phyloP scores from a whole-genome alignment of 1,284 basidiomycete species.

The Ganoderma meredithae region DNA sequence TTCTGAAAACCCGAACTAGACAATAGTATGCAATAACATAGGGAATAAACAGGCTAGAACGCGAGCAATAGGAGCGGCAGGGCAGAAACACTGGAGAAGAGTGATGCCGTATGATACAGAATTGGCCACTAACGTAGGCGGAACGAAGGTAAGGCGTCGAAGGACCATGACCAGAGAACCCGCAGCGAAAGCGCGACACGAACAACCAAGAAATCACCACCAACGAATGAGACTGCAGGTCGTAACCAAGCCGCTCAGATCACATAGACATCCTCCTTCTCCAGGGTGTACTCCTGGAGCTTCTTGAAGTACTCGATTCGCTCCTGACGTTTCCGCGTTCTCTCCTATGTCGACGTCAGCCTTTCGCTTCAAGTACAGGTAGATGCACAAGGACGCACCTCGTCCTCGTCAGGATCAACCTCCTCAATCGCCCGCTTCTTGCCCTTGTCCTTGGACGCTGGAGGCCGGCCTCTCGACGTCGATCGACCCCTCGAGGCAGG shows the following conservation, averaged over 20 bases:
- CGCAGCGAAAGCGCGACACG: background rate
- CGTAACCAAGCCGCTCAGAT: constrained; percentile 29
- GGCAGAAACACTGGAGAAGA: background rate
- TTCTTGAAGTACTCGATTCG: constrained; percentile 42
- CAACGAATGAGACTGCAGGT: background rate
- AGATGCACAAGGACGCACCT: constrained; percentile 24
- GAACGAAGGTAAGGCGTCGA: background rate
- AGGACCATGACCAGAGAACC: background rate
- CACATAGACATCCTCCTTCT: constrained; percentile 43
- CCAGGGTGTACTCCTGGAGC: constrained; percentile 40
- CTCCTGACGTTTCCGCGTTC: constrained; percentile 34
- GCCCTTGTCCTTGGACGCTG: constrained; percentile 31
- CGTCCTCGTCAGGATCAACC: constrained; percentile 33
- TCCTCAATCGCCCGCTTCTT: constrained; percentile 30
- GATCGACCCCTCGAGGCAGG: constrained; percentile 20
- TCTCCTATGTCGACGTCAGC: constrained; percentile 21
- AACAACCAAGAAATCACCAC: background rate
- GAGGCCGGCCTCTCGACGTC: constrained; percentile 8
- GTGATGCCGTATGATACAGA: background rate
- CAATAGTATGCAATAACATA: background rate
- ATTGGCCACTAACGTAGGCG: background rate
- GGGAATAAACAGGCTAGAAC: background rate
- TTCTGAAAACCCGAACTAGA: background rate
- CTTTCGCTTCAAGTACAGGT: background rate
- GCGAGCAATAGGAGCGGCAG: background rate